These are phyloP conservation scores for Lotmaria passim DNA, from an alignment of 208 protist species.

Conservation along the genomic window DNA sequence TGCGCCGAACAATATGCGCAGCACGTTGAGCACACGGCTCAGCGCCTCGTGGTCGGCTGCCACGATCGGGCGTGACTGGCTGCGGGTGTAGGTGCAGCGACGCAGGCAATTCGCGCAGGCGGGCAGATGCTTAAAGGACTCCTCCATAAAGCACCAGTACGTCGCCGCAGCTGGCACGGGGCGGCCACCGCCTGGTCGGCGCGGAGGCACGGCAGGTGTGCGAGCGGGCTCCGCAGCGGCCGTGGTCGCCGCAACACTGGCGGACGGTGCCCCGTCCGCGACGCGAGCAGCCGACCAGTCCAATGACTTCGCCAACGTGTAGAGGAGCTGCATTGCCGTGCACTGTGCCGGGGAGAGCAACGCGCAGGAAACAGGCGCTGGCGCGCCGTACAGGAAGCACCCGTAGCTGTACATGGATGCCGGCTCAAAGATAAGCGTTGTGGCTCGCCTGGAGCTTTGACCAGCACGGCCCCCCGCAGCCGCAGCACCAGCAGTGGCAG, in stretches of 20 bases:
- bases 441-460: neutral
- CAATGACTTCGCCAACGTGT: slow-evolving; percentile 15
- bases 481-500: neutral
- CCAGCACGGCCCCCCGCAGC: neutral
- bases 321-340: slow-evolving; percentile 26
- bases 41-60: slow-evolving; percentile 24
- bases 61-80: slow-evolving; percentile 15
- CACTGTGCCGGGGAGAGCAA: slow-evolving; percentile 24
- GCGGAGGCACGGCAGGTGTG: no score
- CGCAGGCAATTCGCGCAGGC: slow-evolving; percentile 30
- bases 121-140: slow-evolving; percentile 19
- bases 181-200: neutral
- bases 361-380: neutral
- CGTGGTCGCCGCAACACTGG: no score
- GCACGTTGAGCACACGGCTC: slow-evolving; percentile 12
- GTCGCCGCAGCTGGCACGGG: neutral
- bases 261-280: no score
- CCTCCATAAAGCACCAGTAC: slow-evolving; percentile 17
- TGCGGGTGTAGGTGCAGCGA: slow-evolving; percentile 30
- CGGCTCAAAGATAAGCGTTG: neutral
- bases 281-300: no score
- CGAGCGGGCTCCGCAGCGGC: no score
- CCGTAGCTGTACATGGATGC: slow-evolving; percentile 2
- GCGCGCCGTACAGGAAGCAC: slow-evolving; percentile 5
- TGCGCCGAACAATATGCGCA: slow-evolving; percentile 22